Base-by-base conservation (phyloP, 208 protist species). In the Kentomonas sorsogonicus region DNA sequence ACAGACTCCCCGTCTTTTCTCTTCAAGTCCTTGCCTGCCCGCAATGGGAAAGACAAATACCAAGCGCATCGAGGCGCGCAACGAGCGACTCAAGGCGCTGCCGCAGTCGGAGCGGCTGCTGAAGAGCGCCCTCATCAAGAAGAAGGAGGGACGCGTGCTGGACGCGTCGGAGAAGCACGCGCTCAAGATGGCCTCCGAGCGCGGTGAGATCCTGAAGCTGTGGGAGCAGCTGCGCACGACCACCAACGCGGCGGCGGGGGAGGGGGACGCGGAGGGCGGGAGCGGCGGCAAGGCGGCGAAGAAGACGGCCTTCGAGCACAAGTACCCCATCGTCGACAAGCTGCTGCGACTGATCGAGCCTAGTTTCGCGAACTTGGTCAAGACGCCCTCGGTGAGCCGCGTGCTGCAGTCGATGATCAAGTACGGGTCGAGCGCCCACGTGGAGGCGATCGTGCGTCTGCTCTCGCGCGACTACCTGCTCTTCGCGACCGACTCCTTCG, bases 331-430 rank as follows among this genome's bases (percentile, higher is more conserved):
- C 27, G 82, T 95, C 38, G 83, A 95, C 56, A 81, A 89, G 58
- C 69, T 95, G 26, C 61, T 95, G 48, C 71, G 78, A 20, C 48
- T 93, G 10, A 80, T 91, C 41, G 79, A 90, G 67, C 85, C 82
- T 16, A 89, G 88, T 59, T 91, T 93, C 54, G 63, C 69, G 5
- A 75, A 56, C 9, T 54, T 79, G 0, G 65, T 80, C 30, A 78
- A 77, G 33, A 95, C 89, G n/a, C 89, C 89, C 0, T 77, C 71
- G 44, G 70, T 70, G 4, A 93, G 85, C 60, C 89, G 89, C 31
- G 85, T 93, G 16, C 74, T 93, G 46, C 89, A 95, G 72, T 95
- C 89, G 9, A 93, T 92, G 85, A 89, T 93, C 58, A 95, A 95
- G 68, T 93, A 93, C 59, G 82, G 83, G 40, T 91, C 83, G 11